phyloP scores from a whole-genome alignment of 768 basidiomycete species.

The Lepiota brunneoincarnata region DNA sequence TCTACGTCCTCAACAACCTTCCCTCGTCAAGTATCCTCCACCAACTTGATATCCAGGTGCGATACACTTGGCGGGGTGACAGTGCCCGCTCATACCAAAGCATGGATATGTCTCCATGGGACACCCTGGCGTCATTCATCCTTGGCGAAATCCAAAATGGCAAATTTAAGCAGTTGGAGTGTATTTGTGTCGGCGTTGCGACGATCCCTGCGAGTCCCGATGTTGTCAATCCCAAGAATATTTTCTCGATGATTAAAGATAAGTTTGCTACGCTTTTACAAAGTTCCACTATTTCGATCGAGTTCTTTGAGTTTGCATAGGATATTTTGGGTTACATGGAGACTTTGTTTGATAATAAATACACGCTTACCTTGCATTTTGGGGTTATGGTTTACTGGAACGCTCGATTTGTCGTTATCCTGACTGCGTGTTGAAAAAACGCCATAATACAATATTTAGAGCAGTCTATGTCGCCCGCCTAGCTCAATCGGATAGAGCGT shows the following conservation, averaged over 20 bases:
- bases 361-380: no score
- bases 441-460: no score
- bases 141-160: neutral
- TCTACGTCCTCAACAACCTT: neutral
- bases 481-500: conserved; percentile 63
- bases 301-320: neutral
- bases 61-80: neutral
- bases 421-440: no score
- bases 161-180: neutral
- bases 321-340: no score
- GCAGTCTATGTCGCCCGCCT: no score
- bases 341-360: no score
- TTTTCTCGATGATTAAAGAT: neutral
- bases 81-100: neutral
- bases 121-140: neutral
- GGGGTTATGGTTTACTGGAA: no score
- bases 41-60: neutral
- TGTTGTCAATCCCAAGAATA: neutral
- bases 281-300: neutral
- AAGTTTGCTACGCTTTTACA: neutral
- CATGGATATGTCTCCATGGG: neutral
- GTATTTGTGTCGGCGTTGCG: neutral
- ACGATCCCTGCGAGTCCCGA: no score
- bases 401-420: no score
- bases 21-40: neutral